Percentiles rank a stretch among this genome's conserved stretches.
phyloP scores from a whole-genome alignment of 768 basidiomycete genomes.

The Suillus spraguei region DNA sequence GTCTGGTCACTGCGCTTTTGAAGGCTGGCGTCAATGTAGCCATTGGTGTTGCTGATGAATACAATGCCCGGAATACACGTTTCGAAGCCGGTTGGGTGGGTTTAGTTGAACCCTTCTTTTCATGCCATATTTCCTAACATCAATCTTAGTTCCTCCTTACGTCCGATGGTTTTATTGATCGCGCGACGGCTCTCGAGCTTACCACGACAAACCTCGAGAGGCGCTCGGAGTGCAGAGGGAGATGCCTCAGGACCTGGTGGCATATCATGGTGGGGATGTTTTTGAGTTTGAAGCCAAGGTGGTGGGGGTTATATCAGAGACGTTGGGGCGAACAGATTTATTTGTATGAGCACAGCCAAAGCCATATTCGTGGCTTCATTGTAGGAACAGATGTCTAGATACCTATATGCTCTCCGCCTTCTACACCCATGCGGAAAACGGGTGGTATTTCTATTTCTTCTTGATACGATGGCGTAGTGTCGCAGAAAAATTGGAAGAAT shows the following conservation, averaged over 20 bases:
- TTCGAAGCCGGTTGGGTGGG: slow-evolving; percentile 43
- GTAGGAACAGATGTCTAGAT: not conserved
- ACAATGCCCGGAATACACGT: slow-evolving; percentile 36
- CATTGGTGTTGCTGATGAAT: slow-evolving; percentile 45
- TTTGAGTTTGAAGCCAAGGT: slow-evolving; percentile 42
- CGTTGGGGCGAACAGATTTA: slow-evolving; percentile 23
- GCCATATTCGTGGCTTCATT: not conserved
- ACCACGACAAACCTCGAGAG: slow-evolving; percentile 44
- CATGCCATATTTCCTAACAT: not conserved
- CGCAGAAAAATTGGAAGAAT: too few species aligned
- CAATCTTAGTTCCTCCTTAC: slow-evolving; percentile 39
- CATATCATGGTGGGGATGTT: slow-evolving; percentile 38
- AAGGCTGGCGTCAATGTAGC: slow-evolving; percentile 64
- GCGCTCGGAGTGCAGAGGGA: slow-evolving; percentile 37
- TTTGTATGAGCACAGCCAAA: slow-evolving; percentile 16
- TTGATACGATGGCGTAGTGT: too few species aligned
- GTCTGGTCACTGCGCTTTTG: slow-evolving; percentile 54
- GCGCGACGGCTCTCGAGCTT: slow-evolving; percentile 37
- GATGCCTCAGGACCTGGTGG: slow-evolving; percentile 40
- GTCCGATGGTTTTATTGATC: slow-evolving; percentile 40
- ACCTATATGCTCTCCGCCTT: too few species aligned
- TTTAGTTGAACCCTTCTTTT: slow-evolving; percentile 1
- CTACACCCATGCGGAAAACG: too few species aligned
- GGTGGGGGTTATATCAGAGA: slow-evolving; percentile 37
- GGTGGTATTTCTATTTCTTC: too few species aligned